Evolutionary conservation across 2,329 filamentous ascomycete genomes (phyloP).

Genomic region (Orbilia javanica): DNA sequence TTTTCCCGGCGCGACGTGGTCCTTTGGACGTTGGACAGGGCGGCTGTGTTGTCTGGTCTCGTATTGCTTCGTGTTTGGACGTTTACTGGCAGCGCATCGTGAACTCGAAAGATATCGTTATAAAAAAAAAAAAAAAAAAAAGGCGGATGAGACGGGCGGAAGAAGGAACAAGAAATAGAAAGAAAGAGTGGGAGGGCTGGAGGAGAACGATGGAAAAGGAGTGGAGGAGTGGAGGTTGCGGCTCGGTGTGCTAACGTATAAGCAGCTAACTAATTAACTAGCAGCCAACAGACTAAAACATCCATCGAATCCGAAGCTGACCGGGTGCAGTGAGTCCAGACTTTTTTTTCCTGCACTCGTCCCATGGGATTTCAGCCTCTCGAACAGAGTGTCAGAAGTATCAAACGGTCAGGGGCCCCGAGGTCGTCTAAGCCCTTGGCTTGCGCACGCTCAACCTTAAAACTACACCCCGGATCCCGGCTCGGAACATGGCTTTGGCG

Average conservation of each 20-base stretch:
- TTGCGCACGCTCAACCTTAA: slow-evolving; percentile 46
- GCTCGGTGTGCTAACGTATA: no score
- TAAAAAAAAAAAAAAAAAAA: neutral
- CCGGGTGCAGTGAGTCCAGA: slow-evolving; percentile 21
- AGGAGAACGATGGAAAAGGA: slow-evolving; percentile 3
- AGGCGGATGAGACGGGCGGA: no score
- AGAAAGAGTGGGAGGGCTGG: neutral
- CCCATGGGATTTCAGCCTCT: slow-evolving; percentile 28
- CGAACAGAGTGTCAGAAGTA: no score
- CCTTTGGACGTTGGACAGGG: neutral
- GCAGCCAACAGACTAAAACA: neutral
- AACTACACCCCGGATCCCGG: slow-evolving; percentile 27
- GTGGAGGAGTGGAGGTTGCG: neutral
- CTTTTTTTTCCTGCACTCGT: slow-evolving; percentile 19
- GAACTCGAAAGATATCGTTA: neutral
- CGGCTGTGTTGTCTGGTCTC: slow-evolving; percentile 6
- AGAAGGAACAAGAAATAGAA: neutral
- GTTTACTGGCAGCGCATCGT: slow-evolving; percentile 6
- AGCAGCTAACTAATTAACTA: neutral
- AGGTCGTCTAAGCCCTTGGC: slow-evolving; percentile 44
- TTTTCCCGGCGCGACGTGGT: slow-evolving; percentile 21
- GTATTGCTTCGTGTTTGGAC: neutral
- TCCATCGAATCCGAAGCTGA: slow-evolving; percentile 20
- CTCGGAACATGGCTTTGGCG: neutral
- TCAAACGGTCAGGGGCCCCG: slow-evolving; percentile 10